Conservation (phyloP, 768 basidiomycete species). For the Austroboletus festivus region DNA sequence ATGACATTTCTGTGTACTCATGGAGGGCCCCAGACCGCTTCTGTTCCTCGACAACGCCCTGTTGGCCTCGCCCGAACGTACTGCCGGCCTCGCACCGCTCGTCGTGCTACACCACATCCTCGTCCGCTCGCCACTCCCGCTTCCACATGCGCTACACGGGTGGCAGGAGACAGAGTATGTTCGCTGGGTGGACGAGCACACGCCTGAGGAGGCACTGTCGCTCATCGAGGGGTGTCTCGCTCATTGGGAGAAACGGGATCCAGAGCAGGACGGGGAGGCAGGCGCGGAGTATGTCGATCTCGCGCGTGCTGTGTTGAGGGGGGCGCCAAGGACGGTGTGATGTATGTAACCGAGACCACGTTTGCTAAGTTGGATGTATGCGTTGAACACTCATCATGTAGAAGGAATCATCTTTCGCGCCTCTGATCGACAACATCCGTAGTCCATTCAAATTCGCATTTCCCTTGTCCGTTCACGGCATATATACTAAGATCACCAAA, state of each 20-base stretch:
- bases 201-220: constrained; percentile 72
- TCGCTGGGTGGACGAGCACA: constrained; percentile 92
- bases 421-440: too few relatives aligned
- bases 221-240: constrained; percentile 76
- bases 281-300: constrained; percentile 64
- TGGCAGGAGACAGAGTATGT: constrained; percentile 98
- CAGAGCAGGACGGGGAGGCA: constrained; percentile 42
- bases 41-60: constrained; percentile 82
- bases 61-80: constrained; percentile 63
- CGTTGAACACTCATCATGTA: too few relatives aligned
- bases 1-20: background rate
- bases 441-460: too few relatives aligned
- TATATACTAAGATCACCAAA: too few relatives aligned
- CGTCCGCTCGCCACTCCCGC: constrained; percentile 79
- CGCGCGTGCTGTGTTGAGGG: constrained; percentile 61
- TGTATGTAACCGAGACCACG: too few relatives aligned
- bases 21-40: constrained; percentile 64
- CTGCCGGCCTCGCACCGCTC: constrained; percentile 76
- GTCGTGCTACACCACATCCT: constrained; percentile 91
- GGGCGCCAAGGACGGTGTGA: constrained; percentile 29
- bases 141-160: constrained; percentile 86
- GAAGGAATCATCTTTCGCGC: too few relatives aligned
- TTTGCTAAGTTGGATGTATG: too few relatives aligned
- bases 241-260: constrained; percentile 76
- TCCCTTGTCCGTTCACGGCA: too few relatives aligned